Conservation (phyloP, 805 yeast species). For the Starmerella apicola region DNA sequence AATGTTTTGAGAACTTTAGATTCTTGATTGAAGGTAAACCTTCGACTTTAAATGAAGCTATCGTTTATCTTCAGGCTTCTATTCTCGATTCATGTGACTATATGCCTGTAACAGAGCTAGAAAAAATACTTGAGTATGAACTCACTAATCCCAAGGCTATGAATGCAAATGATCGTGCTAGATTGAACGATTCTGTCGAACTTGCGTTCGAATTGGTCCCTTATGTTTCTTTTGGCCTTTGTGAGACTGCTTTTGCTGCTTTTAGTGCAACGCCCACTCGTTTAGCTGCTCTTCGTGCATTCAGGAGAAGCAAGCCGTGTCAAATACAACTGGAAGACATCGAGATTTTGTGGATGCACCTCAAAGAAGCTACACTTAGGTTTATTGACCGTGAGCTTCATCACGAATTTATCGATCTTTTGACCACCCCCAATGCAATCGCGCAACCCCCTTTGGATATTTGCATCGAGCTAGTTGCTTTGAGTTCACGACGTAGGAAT, state of each 20-base stretch:
- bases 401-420: constrained; percentile 38
- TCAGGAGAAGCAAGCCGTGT: constrained; percentile 24
- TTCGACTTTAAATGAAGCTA: background rate
- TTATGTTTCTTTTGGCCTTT: background rate
- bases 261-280: constrained; percentile 8
- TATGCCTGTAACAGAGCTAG: background rate
- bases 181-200: constrained; percentile 2
- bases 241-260: constrained; percentile 8
- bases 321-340: constrained; percentile 18
- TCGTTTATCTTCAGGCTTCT: constrained; percentile 1
- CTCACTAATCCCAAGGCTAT: constrained; percentile 3
- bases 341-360: constrained; percentile 42
- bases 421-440: constrained; percentile 28
- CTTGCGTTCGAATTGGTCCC: constrained; percentile 8
- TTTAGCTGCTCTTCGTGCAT: constrained; percentile 8
- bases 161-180: constrained; percentile 1
- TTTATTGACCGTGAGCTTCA: constrained; percentile 58
- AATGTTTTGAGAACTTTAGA: too few species aligned
- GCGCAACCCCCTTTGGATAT: constrained; percentile 23
- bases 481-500: constrained; percentile 47
- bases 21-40: background rate
- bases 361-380: constrained; percentile 48
- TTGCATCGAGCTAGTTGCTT: constrained; percentile 21
- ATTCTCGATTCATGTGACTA: background rate
- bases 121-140: background rate